Conservation (phyloP, 140 eudicot genomes). For the Stevia rebaudiana region DNA sequence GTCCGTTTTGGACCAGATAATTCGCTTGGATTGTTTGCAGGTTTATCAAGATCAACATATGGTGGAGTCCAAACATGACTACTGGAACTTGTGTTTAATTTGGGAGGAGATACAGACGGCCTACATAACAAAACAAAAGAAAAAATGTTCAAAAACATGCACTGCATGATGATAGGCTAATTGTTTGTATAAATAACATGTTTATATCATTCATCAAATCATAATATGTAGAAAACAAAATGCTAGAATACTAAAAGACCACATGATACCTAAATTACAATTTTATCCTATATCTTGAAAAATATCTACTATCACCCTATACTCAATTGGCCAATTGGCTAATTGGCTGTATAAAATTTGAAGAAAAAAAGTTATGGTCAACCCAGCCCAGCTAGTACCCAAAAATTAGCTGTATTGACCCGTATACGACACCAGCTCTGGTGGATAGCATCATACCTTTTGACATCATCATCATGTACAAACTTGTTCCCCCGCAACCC, state of each 20-base stretch:
- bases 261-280: neutral
- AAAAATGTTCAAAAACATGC: neutral
- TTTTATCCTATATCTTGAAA: neutral
- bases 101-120: conserved; percentile 42
- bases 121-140: conserved; percentile 10
- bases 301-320: neutral
- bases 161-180: neutral
- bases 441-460: conserved; percentile 32
- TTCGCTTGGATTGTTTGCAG: conserved; percentile 32
- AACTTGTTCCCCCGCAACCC: conserved; percentile 28
- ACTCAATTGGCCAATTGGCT: neutral
- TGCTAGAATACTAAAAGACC: neutral
- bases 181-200: neutral
- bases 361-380: neutral
- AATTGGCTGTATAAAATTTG: neutral
- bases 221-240: neutral
- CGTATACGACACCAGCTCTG: neutral
- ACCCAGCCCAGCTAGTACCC: neutral
- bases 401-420: neutral
- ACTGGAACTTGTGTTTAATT: conserved; percentile 25
- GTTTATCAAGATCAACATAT: conserved; percentile 20
- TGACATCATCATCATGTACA: conserved; percentile 38
- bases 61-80: conserved; percentile 29
- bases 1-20: conserved; percentile 48
- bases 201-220: neutral